phyloP scores from a whole-genome alignment of 345 rosid species.

The Citropsis articulata region DNA sequence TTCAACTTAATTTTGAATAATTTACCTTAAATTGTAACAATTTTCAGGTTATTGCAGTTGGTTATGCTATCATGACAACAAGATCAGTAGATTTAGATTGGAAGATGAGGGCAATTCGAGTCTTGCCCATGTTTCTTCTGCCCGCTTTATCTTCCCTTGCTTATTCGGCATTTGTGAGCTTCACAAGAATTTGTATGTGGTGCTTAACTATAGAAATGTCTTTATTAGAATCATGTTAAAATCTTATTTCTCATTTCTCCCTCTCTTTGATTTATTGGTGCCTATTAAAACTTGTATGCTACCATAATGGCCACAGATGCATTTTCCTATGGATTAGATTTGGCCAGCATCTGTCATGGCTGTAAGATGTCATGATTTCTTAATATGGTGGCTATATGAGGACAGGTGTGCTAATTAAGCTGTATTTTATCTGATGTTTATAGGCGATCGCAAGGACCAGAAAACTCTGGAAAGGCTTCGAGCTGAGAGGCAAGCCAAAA shows the following conservation, averaged over 20 bases:
- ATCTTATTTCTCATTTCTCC: background rate
- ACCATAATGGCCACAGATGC: background rate
- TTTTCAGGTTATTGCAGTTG: conserved; percentile 63
- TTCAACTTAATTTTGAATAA: background rate
- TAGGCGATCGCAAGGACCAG: conserved; percentile 86
- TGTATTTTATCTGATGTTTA: conserved; percentile 14
- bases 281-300: background rate
- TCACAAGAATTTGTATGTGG: conserved; percentile 65
- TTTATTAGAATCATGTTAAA: background rate
- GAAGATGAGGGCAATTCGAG: conserved; percentile 64
- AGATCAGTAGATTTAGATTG: conserved; percentile 58
- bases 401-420: conserved; percentile 3
- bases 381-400: background rate
- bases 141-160: conserved; percentile 52
- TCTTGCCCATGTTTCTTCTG: conserved; percentile 70
- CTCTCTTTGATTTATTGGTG: background rate
- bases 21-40: background rate
- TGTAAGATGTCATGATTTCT: background rate
- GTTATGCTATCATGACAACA: conserved; percentile 64
- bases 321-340: background rate
- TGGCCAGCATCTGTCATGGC: background rate
- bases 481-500: conserved; percentile 83
- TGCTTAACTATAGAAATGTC: background rate
- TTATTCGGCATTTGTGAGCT: conserved; percentile 48
- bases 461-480: conserved; percentile 77